Base-by-base conservation (phyloP, 805 yeast species). In the Millerozyma miso region DNA sequence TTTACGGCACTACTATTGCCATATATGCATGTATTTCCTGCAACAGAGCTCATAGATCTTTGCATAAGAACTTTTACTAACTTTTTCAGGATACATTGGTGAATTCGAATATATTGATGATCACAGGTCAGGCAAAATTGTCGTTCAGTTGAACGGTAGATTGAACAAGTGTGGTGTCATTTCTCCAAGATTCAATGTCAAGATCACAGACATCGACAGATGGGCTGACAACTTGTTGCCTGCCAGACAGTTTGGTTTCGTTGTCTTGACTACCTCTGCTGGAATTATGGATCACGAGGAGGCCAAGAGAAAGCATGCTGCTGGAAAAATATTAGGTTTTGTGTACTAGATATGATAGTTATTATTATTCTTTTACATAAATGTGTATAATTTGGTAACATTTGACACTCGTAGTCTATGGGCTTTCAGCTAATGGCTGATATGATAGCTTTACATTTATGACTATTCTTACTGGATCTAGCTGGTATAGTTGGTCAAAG, bases 201-300 rank as follows among this genome's bases (percentile, higher is more conserved):
- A 88, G 79, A 83, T 91, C 56, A 84, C 76, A 69, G 98, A 90
- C 73, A 85, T 90, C 59, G 98, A 90, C 80, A 90, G 88, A 79
- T 90, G 98, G 98, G 88, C 96, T 62, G 95, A 84, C 74, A 88
- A 90, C 85, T 84, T 90, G 71, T 81, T 90, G 70, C 98, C 98
- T 73, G 96, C 98, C 57, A 88, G 98, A 85, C 98, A 90, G 77
- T 91, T 90, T 68, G 98, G 98, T 79, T 89, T 76, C 83, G 90
- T 90, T 66, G 87, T 90, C 74, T 83, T 90, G 71, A 91, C 98
- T 76, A 90, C 98, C 63, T 91, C 98, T 64, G 97, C 97, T 63
- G 98, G 98, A 79, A 90, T 90, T 64, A 88, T 90, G 95, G 97
- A 91, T 81, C 98, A 90, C 80, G 97, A 91, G 82, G 97, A 91